Base-by-base conservation (phyloP, 2,329 filamentous ascomycete genomes). In the Ascosphaera acerosa region DNA sequence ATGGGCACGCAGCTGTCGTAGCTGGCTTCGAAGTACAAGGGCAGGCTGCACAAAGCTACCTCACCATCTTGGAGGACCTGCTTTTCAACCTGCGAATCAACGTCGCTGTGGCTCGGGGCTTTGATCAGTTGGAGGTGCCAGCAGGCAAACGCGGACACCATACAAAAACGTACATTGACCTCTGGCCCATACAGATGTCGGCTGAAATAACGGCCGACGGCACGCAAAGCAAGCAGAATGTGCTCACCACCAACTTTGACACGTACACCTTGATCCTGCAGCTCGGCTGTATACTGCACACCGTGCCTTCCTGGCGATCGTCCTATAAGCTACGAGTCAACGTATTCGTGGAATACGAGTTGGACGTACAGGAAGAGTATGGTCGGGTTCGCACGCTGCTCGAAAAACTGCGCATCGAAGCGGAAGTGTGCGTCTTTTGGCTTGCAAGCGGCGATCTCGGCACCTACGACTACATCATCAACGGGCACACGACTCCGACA, bases 141-240 rank as follows among this genome's bases (percentile, higher is more conserved):
- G 59, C 64, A 14, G 48, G 58, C 1, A 29, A 29, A 16, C 58
- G 67, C 23, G 61, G 60, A 3, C 44, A 47, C 12, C 66, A 71
- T 32, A 57, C 55, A 3, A 84, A 84, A 45, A 76, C 70, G 42
- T 84, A 73, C 43, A 77, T 90, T 37, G 80, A 90, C 43, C 54
- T 90, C 3, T 90, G 80, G 80, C 80, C 80, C 0, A 87, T 90
- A 32, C 81, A 90, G 40, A 90, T 90, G 77, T 84, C 78, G 4
- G 78, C 78, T 1, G 76, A 84, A 42, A 65, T 87, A 19, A 65
- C 68, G 1, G 59, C 72, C 1, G 69, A 73, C 38, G 62, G 61
- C 1, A 38, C 41, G 16, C 65, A 68, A 44, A 70, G 61, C 38
- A 63, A 61, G 36, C 55, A 62, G 37, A 69, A 67, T 41, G 60